Base-by-base conservation (phyloP, 805 yeast species). In the Tetrapisispora namnaoensis region DNA sequence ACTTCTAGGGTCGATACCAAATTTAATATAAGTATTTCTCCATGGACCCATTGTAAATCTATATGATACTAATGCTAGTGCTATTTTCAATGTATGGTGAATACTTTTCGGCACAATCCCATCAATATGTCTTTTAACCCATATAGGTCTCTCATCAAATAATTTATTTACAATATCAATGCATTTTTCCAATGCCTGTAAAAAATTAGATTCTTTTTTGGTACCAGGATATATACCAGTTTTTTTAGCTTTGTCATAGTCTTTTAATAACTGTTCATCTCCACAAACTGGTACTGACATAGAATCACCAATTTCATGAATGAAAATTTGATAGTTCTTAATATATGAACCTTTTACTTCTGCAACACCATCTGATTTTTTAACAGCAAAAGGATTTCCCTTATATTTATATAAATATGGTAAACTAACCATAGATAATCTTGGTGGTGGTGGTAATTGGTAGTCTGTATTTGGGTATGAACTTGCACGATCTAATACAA, bases 41-140 rank as follows among this genome's bases (percentile, higher is more conserved):
- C 96, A 93, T 0, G 98, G 99, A 0, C 99, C 99, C 59, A 84
- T 85, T 36, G 84, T 79, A 62, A 81, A 85, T 39, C 87, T 76
- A 62, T 80, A 93, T 0, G 96, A 76, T 0, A 88, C 84, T 62
- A 86, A 83, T 0, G 98, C 95, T 45, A 93, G 64, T 0, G 96
- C 95, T 53, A 77, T 81, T 56, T 84, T 81, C 41, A 91, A 53
- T 59, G 79, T 59, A 36, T 60, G 63, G 39, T 63, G 65, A 10
- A 63, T 51, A 57, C 71, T 52, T 21, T 63, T 60, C 0, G 86
- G 83, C 3, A 81, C 69, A 46, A 80, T 69, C 7, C 74, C 70
- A 49, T 70, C 72, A 21, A 90, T 62, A 54, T 86, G 95, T 53
- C 84, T 76, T 49, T 96, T 74, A 1, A 90, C 75, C 95, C 96